These are phyloP conservation scores for Mycena chlorophos DNA, from an alignment of 768 basidiomycete species.

Conservation along the genomic window DNA sequence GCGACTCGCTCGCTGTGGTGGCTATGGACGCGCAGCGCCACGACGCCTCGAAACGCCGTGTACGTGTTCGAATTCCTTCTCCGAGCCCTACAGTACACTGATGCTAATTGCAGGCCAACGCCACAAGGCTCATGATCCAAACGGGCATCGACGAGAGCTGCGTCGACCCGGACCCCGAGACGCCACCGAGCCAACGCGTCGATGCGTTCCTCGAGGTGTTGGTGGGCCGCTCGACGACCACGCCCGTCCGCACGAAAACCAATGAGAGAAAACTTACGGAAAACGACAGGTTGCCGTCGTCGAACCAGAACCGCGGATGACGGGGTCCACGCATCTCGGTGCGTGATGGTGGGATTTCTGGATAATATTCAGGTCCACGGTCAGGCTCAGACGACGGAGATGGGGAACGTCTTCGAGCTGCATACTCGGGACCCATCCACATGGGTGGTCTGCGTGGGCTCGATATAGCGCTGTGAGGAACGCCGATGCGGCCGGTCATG, in stretches of 20 bases:
- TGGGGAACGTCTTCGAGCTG: too few relatives aligned
- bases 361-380: background rate
- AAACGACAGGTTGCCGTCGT: constrained; percentile 24
- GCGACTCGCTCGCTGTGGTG: background rate
- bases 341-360: too few relatives aligned
- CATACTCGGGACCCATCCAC: too few relatives aligned
- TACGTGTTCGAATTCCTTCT: background rate
- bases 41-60: background rate
- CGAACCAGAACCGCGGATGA: constrained; percentile 24
- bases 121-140: background rate
- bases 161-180: background rate
- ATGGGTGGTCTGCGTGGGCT: too few relatives aligned
- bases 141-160: background rate
- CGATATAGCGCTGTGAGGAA: too few relatives aligned
- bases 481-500: too few relatives aligned
- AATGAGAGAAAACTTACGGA: constrained; percentile 14
- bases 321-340: background rate
- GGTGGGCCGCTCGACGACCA: background rate
- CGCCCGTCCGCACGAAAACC: background rate
- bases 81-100: background rate
- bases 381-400: too few relatives aligned
- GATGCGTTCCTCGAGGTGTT: background rate
- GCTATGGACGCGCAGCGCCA: background rate
- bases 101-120: background rate
- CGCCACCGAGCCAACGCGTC: background rate